These are phyloP conservation scores for Debaryomyces sp. DNA, from an alignment of 1,139 yeast species.

Conservation along the genomic window DNA sequence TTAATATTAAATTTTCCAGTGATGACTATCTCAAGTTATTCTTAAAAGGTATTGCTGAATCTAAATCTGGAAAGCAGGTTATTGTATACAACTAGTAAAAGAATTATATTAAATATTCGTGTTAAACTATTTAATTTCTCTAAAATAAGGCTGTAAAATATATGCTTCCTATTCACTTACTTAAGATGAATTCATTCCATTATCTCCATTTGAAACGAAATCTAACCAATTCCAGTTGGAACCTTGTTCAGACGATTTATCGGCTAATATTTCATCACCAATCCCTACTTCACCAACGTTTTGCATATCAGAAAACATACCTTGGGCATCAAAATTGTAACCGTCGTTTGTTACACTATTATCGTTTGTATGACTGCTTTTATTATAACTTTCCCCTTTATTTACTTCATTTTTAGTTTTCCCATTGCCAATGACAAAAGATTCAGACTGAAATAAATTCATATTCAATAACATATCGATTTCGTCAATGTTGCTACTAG, in stretches of 20 bases:
- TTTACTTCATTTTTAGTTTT: not conserved
- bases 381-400: not conserved
- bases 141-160: not conserved
- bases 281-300: slow-evolving; percentile 15
- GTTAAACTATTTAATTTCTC: not conserved
- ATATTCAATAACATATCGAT: slow-evolving; percentile 44
- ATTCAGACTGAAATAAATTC: slow-evolving; percentile 42
- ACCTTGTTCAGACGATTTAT: slow-evolving; percentile 10
- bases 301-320: slow-evolving; percentile 2
- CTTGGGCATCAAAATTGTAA: slow-evolving; percentile 16
- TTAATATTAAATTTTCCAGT: slow-evolving; percentile 37
- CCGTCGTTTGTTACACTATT: slow-evolving; percentile 3
- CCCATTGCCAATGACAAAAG: slow-evolving; percentile 24
- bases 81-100: slow-evolving; percentile 22
- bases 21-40: slow-evolving; percentile 51
- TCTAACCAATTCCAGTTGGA: slow-evolving; percentile 35
- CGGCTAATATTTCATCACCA: slow-evolving; percentile 18
- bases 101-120: not conserved
- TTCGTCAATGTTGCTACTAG: slow-evolving; percentile 31
- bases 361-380: not conserved
- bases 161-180: not conserved
- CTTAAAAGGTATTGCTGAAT: slow-evolving; percentile 48
- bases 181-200: not conserved
- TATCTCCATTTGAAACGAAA: slow-evolving; percentile 23
- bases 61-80: slow-evolving; percentile 40